Evolutionary conservation across 768 basidiomycete species (phyloP), one percentile per base, ranked within the genome.

Genomic region (Chalciporus sphaerocephalus): DNA sequence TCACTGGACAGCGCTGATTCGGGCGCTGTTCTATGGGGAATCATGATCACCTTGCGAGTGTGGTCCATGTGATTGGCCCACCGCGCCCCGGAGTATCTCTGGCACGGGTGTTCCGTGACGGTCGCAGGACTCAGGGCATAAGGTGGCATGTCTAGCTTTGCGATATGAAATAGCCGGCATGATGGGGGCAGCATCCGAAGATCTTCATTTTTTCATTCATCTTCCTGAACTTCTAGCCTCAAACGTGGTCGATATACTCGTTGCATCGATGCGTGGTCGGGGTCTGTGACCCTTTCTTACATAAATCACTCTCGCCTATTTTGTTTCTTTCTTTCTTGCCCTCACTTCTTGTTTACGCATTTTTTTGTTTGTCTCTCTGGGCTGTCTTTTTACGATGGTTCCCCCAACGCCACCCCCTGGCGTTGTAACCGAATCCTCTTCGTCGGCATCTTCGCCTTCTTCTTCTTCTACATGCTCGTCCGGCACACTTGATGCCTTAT

Each of bases 221-320:
- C 43, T 32, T 46, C 48, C 39, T 15, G 35, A 28, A 4, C 50
- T 58, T 50, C 48, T 52, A 35, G 32, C 48, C 24, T 46, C 15
- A 16, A 45, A 47, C 38, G 43, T 46, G 48, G 32, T 35, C 25
- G 7, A 22, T 11, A 22, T 11, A 22, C 21, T 46, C 12, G 27
- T 38, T 18, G 35, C 42, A 22, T 39, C 23, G 16, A 35, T n/a
- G 27, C 39, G 21, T 36, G 18, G 28, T 8, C n/a, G 32, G 43
- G 37, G 27, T 32, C 33, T 38, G 11, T 25, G 20, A 12, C 20
- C 17, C 20, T 37, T 4, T 25, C 2, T 41, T 12, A 6, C 23
- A 38, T 28, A 45, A 44, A 23, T 9, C 12, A 8, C 20, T 27
- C 38, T 40, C 16, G 1, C 5, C 16, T 10, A 17, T 2, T n/a